Base-by-base conservation (phyloP, 805 yeast species). In the Maudiozyma saulgeensis region DNA sequence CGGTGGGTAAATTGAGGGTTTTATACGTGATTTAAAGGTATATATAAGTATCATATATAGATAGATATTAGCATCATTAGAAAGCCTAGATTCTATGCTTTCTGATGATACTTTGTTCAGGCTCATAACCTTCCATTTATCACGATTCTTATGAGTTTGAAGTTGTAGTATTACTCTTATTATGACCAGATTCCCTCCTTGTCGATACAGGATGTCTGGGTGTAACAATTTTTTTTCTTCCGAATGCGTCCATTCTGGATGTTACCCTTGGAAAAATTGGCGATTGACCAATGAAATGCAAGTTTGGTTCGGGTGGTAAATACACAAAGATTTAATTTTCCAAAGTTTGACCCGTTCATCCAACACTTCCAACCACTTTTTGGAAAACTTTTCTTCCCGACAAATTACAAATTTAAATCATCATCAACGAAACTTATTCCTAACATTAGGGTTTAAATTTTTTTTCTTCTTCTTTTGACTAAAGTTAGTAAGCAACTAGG, bases 201-300 rank as follows among this genome's bases (percentile, higher is more conserved):
- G 32, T 37, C 41, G 8, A n/a, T 2, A 41, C n/a, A 3, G 21
- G 40, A 39, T 45, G 42, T 38, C 9, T 19, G 47, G 47, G 47
- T 45, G 42, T 31, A 18, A 9, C 4, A 21, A 25, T 3, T 44
- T 44, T 35, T 32, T 18, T n/a, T n/a, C 12, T 12, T n/a, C 21
- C 23, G 41, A 19, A 19, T 7, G 13, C 21, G 25, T 11, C 13
- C 41, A 8, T 18, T 11, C 21, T 4, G 7, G 21, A 6, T 15
- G 44, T 54, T 52, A 52, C 55, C 57, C 57, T 48, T 23, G 4
- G 31, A 3, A 13, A 45, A 32, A 34, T 21, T 16, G 49, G 12
- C 45, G 23, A 21, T 45, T 44, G 52, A 46, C 67, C 66, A 63
- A 63, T 63, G 43, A 58, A 25, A 53, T 28, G 28, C 18, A 44